These are phyloP conservation scores for Baorangia bicolor DNA, from an alignment of 768 basidiomycete genomes.

Conservation along the genomic window DNA sequence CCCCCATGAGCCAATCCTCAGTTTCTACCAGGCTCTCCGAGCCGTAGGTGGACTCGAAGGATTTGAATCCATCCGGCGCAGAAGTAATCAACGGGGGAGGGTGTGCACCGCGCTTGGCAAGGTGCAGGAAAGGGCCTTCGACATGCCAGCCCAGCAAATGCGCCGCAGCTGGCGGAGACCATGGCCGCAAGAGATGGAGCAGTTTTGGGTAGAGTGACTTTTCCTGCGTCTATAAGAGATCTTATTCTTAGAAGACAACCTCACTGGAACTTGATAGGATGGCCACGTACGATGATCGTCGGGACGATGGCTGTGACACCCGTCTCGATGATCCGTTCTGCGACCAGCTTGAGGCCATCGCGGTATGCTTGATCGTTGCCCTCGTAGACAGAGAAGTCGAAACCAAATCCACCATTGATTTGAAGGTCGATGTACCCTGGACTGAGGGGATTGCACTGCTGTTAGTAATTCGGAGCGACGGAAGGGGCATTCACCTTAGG, in stretches of 20 bases:
- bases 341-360: conserved; percentile 64
- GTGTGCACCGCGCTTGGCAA: conserved; percentile 83
- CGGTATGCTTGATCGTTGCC: conserved; percentile 67
- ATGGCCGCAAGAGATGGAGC: conserved; percentile 65
- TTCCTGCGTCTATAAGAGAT: conserved; percentile 64
- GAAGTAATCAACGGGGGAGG: conserved; percentile 60
- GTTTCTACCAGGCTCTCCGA: conserved; percentile 56
- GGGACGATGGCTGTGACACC: conserved; percentile 79
- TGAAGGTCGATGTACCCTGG: conserved; percentile 88
- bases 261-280: neutral
- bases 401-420: conserved; percentile 86
- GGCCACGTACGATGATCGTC: conserved; percentile 62
- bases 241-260: neutral
- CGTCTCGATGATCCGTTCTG: conserved; percentile 78
- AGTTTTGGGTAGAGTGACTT: conserved; percentile 71
- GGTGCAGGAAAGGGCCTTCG: conserved; percentile 86
- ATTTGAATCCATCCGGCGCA: conserved; percentile 59
- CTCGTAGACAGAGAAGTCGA: conserved; percentile 84
- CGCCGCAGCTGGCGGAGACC: conserved; percentile 61
- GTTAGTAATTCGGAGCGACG: conserved; percentile 6
- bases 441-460: conserved; percentile 36
- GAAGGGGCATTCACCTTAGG: conserved; percentile 48
- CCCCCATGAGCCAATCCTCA: conserved; percentile 66
- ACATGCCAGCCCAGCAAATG: conserved; percentile 86
- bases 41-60: conserved; percentile 78